Evolutionary conservation across 2,329 filamentous ascomycete species (phyloP), one percentile per base, ranked within the genome.

Genomic region (Apiospora sp.): DNA sequence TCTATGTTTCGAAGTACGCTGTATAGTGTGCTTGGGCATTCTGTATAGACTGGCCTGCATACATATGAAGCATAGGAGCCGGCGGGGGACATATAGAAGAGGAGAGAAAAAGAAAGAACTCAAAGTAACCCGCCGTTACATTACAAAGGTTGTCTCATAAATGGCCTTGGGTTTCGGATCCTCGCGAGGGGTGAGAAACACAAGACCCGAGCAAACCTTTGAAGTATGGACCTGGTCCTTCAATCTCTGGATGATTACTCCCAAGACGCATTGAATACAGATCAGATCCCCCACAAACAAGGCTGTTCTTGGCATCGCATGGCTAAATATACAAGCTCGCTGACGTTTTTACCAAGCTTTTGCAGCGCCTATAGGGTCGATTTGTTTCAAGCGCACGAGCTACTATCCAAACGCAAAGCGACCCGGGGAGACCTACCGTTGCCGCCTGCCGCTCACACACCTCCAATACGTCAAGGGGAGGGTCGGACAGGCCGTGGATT

Each of bases 201-300:
- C 22, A 64, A 14, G 10, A 64, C 58, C 41, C 58, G 58, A 58
- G 8, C 27, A 34, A 37, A 37, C 19, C 1, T 37, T 19, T 16
- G 30, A 34, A 61, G 54, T n/a, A n/a, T n/a, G n/a, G n/a, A 10
- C 37, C 10, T 41, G 37, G 13, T 16, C 16, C 30, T 22, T 19
- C 30, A 37, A 10, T 4, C 6, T 34, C 8, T 61, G 8, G 12
- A 37, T 16, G 19, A 19, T 30, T 61, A 8, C 30, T 37, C 37
- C 49, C n/a, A 14, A 51, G 49, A 51, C 49, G 30, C 30, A 64
- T 12, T n/a, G 58, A n/a, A 51, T 13, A 22, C 30, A 64, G 58
- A 41, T 64, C 34, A n/a, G 34, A 64, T 64, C 58, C 30, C 19
- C 58, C 58, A 14, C 58, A 64, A 64, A 64, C 58, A 37, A 64